Base-by-base conservation (phyloP, 371 early-diverging fungal genomes). In the Phascolomyces articulosus region DNA sequence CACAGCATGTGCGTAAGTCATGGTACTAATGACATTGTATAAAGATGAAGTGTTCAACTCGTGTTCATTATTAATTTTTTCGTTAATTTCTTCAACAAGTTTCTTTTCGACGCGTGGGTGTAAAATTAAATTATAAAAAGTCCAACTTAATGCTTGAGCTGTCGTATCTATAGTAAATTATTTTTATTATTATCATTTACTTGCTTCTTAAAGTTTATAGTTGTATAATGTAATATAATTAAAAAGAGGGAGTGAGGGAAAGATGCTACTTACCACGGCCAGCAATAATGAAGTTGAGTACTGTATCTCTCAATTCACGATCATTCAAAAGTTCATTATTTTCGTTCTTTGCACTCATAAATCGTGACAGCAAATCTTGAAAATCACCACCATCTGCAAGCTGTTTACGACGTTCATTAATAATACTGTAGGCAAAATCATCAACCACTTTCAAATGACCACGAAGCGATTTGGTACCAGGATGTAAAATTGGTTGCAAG, bases 251-350 rank as follows among this genome's bases (percentile, higher is more conserved):
- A n/a, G n/a, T n/a, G n/a, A n/a, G n/a, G n/a, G n/a, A n/a, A n/a
- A n/a, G n/a, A n/a, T n/a, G n/a, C n/a, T n/a, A n/a, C n/a, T n/a
- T n/a, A n/a, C n/a, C n/a, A n/a, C n/a, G n/a, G n/a, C n/a, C n/a
- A n/a, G n/a, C n/a, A 67, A 91, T 85, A 38, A 90, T 77, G 61
- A 91, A 87, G 75, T 91, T 93, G 34, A 91, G 58, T 4, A 91
- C 77, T 55, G 82, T 74, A 65, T 93, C 93, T 10, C 84, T 66
- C 10, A 69, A 31, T 58, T 51, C 81, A 8, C 81, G 70, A 60
- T 87, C 84, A 24, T 62, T 76, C 15, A 87, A 64, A 0, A 69
- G 65, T 7, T 79, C 75, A 9, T 86, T 87, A 44, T 88, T 75
- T 1, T 82, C 81, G 40, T 88, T 80, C 28, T 69, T 66, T 48